Evolutionary conservation across 768 basidiomycete species (phyloP), one percentile per base, ranked within the genome.

Genomic region (Phlebiopsis gigantea): DNA sequence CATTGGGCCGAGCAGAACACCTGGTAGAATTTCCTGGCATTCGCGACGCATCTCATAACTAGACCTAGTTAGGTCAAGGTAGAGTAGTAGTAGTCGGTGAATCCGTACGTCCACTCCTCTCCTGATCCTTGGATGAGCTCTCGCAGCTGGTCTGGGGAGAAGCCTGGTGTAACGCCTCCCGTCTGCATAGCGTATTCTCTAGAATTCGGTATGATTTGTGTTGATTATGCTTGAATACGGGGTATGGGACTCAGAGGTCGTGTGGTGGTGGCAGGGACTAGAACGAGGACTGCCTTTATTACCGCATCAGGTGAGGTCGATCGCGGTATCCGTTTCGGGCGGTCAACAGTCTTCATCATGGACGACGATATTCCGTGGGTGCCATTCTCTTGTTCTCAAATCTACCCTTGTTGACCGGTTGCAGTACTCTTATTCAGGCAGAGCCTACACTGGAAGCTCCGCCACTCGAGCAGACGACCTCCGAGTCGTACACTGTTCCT

Each of bases 41-140:
- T 95, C 88, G n/a, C 93, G 77, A 28, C 93, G 80, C 94, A 97
- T 95, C 72, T 96, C 93, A 66, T 97, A 97, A 65, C 89, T 92
- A 22, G 31, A 2, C 2, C 12, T 24, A 19, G 31, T 44, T 42
- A 5, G 41, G 46, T 50, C 19, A 26, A 30, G 17, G n/a, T 5
- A 17, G 22, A 43, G 10, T 31, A 8, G 25, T 24, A 5, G 4
- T 2, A 47, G n/a, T 34, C 31, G 25, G 19, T 5, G 10, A 45
- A 19, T 44, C 73, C 79, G 60, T 59, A 85, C 90, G 82, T 83
- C 90, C 91, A 93, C 69, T 93, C 90, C 60, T 93, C 90, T 29
- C 82, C 79, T 3, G 90, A 87, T 1, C 90, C 90, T 66, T 90
- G 85, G 19, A 92, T 83, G 43, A 89, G 76, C 50, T 79, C 76